Conservation (phyloP, 495 filamentous ascomycete genomes). For the Aspergillus saccharolyticus region DNA sequence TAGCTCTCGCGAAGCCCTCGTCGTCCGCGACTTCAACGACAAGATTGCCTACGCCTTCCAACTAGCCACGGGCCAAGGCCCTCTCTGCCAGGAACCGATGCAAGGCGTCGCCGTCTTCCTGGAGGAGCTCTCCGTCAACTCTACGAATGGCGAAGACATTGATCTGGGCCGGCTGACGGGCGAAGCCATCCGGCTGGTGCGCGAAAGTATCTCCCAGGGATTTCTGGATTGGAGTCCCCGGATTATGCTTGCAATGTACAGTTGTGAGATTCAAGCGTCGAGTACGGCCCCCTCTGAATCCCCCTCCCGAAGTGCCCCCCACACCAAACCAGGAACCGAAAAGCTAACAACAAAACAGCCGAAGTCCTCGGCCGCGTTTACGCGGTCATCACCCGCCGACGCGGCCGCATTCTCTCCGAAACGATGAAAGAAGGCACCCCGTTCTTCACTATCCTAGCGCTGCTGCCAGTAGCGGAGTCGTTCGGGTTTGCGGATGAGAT, state of each 20-base stretch:
- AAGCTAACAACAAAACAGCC: constrained; percentile 43
- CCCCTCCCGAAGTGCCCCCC: neutral
- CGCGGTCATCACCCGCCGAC: constrained; percentile 83
- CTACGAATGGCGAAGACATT: constrained; percentile 52
- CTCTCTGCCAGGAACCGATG: constrained; percentile 88
- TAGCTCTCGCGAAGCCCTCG: constrained; percentile 53
- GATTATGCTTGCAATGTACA: constrained; percentile 96
- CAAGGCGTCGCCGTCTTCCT: constrained; percentile 91
- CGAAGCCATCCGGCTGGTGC: constrained; percentile 82
- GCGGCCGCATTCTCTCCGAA: constrained; percentile 84
- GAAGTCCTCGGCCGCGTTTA: constrained; percentile 95
- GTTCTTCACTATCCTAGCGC: constrained; percentile 86
- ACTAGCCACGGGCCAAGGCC: constrained; percentile 81
- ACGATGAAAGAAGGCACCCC: constrained; percentile 91
- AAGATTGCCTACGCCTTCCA: constrained; percentile 93
- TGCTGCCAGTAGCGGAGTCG: constrained; percentile 85
- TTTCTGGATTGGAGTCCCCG: constrained; percentile 96
- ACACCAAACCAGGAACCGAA: constrained; percentile 10
- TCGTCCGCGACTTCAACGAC: constrained; percentile 73
- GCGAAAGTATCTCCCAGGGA: constrained; percentile 75
- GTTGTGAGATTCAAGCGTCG: constrained; percentile 92
- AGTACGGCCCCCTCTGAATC: constrained; percentile 50
- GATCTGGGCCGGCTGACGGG: constrained; percentile 84
- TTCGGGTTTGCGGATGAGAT: constrained; percentile 97
- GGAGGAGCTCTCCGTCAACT: constrained; percentile 64